Evolutionary conservation across 2,329 filamentous ascomycete genomes (phyloP).

Genomic region (Tricladium varicosporioides): DNA sequence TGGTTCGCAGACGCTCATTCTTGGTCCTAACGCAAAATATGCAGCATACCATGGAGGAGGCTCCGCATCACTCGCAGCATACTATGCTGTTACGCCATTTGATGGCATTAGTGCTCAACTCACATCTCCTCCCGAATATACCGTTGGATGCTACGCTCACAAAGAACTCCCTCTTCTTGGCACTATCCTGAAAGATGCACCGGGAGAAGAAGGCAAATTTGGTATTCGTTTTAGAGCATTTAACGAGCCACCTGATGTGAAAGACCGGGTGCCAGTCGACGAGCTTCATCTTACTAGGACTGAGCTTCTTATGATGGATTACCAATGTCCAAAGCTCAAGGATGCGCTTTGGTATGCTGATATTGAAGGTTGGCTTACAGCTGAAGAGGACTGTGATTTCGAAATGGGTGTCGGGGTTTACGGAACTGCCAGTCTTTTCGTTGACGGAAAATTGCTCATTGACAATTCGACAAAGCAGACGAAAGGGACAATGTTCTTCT

Average conservation of each 20-base stretch:
- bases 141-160: constrained; percentile 63
- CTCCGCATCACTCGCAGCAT: constrained; percentile 32
- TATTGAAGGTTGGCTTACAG: constrained; percentile 34
- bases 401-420: constrained; percentile 35
- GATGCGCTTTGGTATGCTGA: constrained; percentile 39
- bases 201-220: constrained; percentile 47
- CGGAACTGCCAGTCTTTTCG: constrained; percentile 35
- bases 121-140: constrained; percentile 44
- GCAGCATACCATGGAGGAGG: constrained; percentile 44
- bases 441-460: constrained; percentile 37
- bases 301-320: constrained; percentile 34
- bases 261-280: constrained; percentile 20
- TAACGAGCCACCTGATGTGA: constrained; percentile 18
- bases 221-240: constrained; percentile 52
- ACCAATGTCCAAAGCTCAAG: constrained; percentile 41
- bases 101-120: constrained; percentile 64
- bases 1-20: constrained; percentile 44
- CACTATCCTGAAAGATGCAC: constrained; percentile 40
- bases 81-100: constrained; percentile 63
- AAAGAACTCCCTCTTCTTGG: constrained; percentile 61
- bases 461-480: constrained; percentile 36
- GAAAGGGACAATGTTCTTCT: constrained; percentile 34
- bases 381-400: constrained; percentile 32
- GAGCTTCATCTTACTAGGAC: constrained; percentile 26
- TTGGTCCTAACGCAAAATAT: constrained; percentile 57